Percentiles rank a stretch among this genome's conserved stretches.
These are phyloP conservation scores for Yamadazyma scolyti DNA, from an alignment of 805 yeast genomes.

Conservation along the genomic window DNA sequence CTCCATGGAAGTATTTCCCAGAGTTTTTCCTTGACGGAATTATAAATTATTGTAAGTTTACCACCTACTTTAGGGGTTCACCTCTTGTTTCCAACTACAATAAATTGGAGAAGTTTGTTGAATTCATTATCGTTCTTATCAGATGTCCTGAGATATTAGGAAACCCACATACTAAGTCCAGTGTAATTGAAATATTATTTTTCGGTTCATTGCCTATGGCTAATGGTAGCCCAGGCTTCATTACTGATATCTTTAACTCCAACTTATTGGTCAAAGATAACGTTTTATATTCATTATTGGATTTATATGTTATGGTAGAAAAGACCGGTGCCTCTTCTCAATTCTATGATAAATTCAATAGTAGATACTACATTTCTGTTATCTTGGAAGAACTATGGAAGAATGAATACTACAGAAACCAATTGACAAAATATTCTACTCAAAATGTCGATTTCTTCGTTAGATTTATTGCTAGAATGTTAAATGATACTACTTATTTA, in stretches of 20 bases:
- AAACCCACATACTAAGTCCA: conserved; percentile 90
- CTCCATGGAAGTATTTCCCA: conserved; percentile 79
- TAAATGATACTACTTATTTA: conserved; percentile 89
- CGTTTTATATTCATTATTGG: conserved; percentile 77
- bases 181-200: conserved; percentile 75
- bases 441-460: conserved; percentile 80
- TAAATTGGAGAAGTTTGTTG: conserved; percentile 57
- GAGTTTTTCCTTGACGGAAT: conserved; percentile 84
- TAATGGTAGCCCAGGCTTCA: conserved; percentile 67
- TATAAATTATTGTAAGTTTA: conserved; percentile 63
- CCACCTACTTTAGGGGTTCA: conserved; percentile 51
- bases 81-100: conserved; percentile 53
- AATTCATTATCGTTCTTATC: conserved; percentile 68
- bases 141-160: conserved; percentile 83
- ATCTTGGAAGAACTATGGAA: conserved; percentile 84
- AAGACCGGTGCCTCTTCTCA: conserved; percentile 94
- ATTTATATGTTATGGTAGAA: conserved; percentile 91
- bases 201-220: conserved; percentile 61
- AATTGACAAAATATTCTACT: conserved; percentile 64
- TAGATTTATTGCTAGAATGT: conserved; percentile 88
- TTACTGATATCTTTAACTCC: conserved; percentile 60
- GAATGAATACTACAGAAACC: conserved; percentile 61
- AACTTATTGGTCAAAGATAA: conserved; percentile 62
- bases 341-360: conserved; percentile 92
- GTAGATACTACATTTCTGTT: conserved; percentile 80